Conservation (phyloP, 306 rosid genomes). For the Gastrolobium bilobum region DNA sequence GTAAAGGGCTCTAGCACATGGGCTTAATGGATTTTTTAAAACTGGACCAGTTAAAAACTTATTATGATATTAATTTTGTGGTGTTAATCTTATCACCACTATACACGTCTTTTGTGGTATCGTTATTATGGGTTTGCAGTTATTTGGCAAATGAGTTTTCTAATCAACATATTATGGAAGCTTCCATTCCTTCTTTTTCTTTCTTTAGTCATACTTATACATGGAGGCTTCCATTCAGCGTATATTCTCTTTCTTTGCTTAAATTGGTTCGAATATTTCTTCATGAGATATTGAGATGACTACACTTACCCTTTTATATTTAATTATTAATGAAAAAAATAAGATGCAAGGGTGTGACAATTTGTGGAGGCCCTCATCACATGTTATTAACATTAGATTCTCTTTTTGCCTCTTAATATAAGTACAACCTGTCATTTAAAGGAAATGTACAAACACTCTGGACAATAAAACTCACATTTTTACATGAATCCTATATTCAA, state of each 20-base stretch:
- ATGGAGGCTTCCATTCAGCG: background rate
- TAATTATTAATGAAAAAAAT: background rate
- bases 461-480: too few species aligned
- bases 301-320: background rate
- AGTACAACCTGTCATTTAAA: too few species aligned
- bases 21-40: background rate
- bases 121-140: background rate
- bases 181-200: background rate
- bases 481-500: background rate
- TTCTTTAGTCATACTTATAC: background rate
- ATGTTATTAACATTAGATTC: too few species aligned
- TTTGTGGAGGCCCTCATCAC: too few species aligned
- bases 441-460: too few species aligned
- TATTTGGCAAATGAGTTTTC: background rate
- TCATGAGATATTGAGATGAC: background rate
- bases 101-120: too few species aligned
- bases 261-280: background rate
- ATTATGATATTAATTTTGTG: too few species aligned
- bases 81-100: too few species aligned
- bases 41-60: too few species aligned
- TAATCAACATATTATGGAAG: background rate
- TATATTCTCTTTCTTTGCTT: constrained; percentile 9
- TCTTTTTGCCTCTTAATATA: too few species aligned
- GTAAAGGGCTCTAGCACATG: too few species aligned
- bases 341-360: background rate